A percentile compares a stretch with the other conserved stretches of the same genome.
These are phyloP conservation scores for Beauveria medogensis DNA, from an alignment of 2,329 filamentous ascomycete species.

Conservation along the genomic window DNA sequence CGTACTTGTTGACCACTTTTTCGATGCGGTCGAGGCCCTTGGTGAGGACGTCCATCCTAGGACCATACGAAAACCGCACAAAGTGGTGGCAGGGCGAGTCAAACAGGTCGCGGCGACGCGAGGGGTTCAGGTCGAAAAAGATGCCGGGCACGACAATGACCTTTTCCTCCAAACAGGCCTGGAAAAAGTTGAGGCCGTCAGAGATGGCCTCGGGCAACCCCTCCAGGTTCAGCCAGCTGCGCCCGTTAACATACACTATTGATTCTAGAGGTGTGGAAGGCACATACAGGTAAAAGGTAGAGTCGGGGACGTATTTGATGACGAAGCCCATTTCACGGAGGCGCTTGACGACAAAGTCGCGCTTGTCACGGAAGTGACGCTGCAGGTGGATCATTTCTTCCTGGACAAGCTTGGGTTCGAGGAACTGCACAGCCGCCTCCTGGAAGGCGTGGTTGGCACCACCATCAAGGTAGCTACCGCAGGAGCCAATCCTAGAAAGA, in stretches of 20 bases:
- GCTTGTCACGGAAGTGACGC: slow-evolving; percentile 81
- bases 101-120: slow-evolving; percentile 81
- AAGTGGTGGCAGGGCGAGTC: slow-evolving; percentile 93
- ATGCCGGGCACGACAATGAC: slow-evolving; percentile 95
- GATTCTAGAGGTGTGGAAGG: background rate
- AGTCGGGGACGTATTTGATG: slow-evolving; percentile 77
- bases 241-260: slow-evolving; percentile 2
- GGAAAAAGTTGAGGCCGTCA: slow-evolving; percentile 94
- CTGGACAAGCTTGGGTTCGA: slow-evolving; percentile 75
- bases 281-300: slow-evolving; percentile 83
- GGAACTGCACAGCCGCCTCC: slow-evolving; percentile 84
- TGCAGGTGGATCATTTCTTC: slow-evolving; percentile 87
- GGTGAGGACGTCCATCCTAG: slow-evolving; percentile 69
- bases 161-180: slow-evolving; percentile 86
- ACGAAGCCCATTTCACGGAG: slow-evolving; percentile 80
- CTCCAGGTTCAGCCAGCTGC: slow-evolving; percentile 51
- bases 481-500: slow-evolving; percentile 63
- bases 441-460: slow-evolving; percentile 94
- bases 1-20: slow-evolving; percentile 65
- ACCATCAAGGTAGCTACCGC: slow-evolving; percentile 89
- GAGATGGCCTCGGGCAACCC: slow-evolving; percentile 71
- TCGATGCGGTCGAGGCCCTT: slow-evolving; percentile 79
- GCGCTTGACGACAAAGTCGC: slow-evolving; percentile 78
- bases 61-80: slow-evolving; percentile 77
- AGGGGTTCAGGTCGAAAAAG: slow-evolving; percentile 95